Conservation (phyloP, 805 yeast species). For the Myxozyma lipomycoides region DNA sequence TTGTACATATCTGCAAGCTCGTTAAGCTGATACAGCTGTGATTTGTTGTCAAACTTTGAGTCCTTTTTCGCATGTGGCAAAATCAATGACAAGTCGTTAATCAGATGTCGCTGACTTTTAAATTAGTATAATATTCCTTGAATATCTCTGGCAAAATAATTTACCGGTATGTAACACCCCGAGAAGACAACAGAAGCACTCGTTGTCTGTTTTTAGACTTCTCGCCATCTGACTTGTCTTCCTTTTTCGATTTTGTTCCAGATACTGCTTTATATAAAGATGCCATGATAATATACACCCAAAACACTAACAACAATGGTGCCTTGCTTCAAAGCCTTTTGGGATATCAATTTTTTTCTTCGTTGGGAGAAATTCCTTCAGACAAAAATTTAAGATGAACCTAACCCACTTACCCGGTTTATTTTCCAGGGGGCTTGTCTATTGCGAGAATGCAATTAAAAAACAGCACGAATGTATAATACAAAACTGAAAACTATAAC, state of each 20-base stretch:
- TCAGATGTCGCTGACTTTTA: constrained; percentile 85
- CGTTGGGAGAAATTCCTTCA: too few relatives aligned
- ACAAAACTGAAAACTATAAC: too few relatives aligned
- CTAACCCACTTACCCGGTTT: too few relatives aligned
- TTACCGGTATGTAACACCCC: constrained; percentile 72
- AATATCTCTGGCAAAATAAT: neutral
- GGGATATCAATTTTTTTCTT: too few relatives aligned
- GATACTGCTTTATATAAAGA: constrained; percentile 65
- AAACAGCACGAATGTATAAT: too few relatives aligned
- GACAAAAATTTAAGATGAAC: too few relatives aligned
- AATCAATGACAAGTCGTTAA: constrained; percentile 69
- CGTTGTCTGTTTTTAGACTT: constrained; percentile 17
- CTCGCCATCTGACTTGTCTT: constrained; percentile 26
- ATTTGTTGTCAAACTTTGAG: constrained; percentile 91
- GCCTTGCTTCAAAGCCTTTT: too few relatives aligned
- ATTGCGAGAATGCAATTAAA: too few relatives aligned
- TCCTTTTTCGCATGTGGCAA: constrained; percentile 95
- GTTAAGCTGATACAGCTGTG: constrained; percentile 79
- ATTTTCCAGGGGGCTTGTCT: too few relatives aligned
- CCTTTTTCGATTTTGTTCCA: constrained; percentile 44
- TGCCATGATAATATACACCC: constrained; percentile 51
- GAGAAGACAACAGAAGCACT: constrained; percentile 80
- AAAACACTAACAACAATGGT: too few relatives aligned
- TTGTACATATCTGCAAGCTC: constrained; percentile 96
- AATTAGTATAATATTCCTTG: neutral